phyloP scores from a whole-genome alignment of 176 grass and related monocot genomes.

The Pontederia paniculata region DNA sequence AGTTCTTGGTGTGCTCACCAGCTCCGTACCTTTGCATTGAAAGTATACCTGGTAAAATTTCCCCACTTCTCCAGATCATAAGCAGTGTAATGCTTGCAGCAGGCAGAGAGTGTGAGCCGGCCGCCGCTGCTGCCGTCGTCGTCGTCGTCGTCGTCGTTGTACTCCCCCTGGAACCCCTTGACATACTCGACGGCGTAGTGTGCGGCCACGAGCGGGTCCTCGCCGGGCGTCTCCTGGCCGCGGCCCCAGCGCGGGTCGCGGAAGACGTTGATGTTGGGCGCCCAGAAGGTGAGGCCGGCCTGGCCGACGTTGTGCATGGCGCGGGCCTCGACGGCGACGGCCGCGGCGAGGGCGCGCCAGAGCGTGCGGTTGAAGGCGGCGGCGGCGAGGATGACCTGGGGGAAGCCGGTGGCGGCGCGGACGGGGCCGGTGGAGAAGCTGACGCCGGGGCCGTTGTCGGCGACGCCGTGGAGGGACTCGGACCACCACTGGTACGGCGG shows the following conservation, averaged over 20 bases:
- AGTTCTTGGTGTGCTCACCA: not conserved
- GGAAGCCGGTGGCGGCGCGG: slow-evolving; percentile 53
- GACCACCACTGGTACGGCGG: slow-evolving; percentile 92
- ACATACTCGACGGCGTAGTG: slow-evolving; percentile 69
- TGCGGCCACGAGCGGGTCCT: slow-evolving; percentile 58
- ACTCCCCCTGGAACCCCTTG: slow-evolving; percentile 60
- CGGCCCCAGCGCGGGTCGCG: slow-evolving; percentile 87
- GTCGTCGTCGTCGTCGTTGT: not conserved
- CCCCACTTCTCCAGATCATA: slow-evolving; percentile 93
- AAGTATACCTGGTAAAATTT: slow-evolving; percentile 55
- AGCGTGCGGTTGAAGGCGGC: slow-evolving; percentile 80
- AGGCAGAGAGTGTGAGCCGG: slow-evolving; percentile 66
- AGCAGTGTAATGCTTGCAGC: slow-evolving; percentile 82
- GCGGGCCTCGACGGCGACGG: slow-evolving; percentile 65
- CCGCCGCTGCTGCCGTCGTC: slow-evolving; percentile 10
- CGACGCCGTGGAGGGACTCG: slow-evolving; percentile 87
- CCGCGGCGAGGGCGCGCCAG: slow-evolving; percentile 44
- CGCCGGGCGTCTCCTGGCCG: slow-evolving; percentile 87
- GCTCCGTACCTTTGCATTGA: slow-evolving; percentile 57
- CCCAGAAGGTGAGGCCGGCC: slow-evolving; percentile 94
- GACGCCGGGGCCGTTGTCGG: slow-evolving; percentile 67
- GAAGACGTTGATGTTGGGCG: slow-evolving; percentile 97
- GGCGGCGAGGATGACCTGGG: slow-evolving; percentile 74
- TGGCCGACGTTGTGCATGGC: slow-evolving; percentile 76
- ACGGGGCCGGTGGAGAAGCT: slow-evolving; percentile 56